Base-by-base conservation (phyloP, 2,329 filamentous ascomycete genomes). In the Apiospora sp. region DNA sequence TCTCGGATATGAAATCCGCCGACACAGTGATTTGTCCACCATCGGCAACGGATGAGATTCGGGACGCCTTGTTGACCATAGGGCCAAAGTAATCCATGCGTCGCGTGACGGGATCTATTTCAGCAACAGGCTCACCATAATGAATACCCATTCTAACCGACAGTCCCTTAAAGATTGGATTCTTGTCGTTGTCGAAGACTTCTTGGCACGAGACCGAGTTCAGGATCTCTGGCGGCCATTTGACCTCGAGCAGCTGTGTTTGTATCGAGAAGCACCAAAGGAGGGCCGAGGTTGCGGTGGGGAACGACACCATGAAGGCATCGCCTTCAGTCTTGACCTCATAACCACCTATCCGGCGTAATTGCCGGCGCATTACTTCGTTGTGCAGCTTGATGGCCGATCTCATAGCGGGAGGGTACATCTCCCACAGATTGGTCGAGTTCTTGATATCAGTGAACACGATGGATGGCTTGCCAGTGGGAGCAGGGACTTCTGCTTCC, bases 281-380 rank as follows among this genome's bases (percentile, higher is more conserved):
- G 68, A 99, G 85, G 6, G 96, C 96, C 12, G 95, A 96, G 0
- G 96, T 98, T 2, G 96, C 95, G 0, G 96, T 98, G 1, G 95
- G 94, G 83, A 99, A 99, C 13, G 96, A 97, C 44, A 99, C 96
- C 95, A 99, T 98, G 80, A 99, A 99, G 12, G 96, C 96, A 83
- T 99, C 96, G 77, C 96, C 96, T 94, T 99, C 96, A 24, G 96
- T 99, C 87, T 99, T 99, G 82, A 99, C 96, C 84, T 99, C 96
- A 80, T 98, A 99, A 0, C 96, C 96, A 79, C 96, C 96, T 77
- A 98, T 97, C 75, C 95, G 92, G 69, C 96, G 92, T 77, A 99
- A 86, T 81, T 98, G 96, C 72, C 96, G 90, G 76, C 96, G 93
- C 92, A 99, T 97, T 67, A 98, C 91, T 78, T 98, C 95, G 82